Evolutionary conservation across 2,329 filamentous ascomycete species (phyloP).

Genomic region (Verticillium isaacii): DNA sequence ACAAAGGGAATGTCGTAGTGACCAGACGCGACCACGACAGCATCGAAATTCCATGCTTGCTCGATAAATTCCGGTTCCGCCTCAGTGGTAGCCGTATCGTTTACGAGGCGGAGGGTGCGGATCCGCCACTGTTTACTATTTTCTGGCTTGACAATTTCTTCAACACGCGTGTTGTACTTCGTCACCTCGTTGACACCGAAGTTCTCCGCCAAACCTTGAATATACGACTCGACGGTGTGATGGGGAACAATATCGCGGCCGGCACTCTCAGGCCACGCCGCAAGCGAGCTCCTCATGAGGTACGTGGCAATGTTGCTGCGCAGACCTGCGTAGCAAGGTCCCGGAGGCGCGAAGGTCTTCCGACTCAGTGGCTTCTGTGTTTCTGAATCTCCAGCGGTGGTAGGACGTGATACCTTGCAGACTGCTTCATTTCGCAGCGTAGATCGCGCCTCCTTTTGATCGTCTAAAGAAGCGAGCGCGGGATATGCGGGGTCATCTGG

Average conservation of each 20-base stretch:
- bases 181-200: conserved; percentile 46
- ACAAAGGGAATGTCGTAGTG: conserved; percentile 62
- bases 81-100: conserved; percentile 7
- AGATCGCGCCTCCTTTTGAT: background rate
- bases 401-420: too few relatives aligned
- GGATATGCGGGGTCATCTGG: conserved; percentile 27
- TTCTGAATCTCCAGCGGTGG: background rate
- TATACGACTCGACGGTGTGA: conserved; percentile 50
- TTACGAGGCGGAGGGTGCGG: conserved; percentile 37
- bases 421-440: too few relatives aligned
- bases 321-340: conserved; percentile 52
- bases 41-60: conserved; percentile 47
- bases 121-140: conserved; percentile 43
- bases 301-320: conserved; percentile 73
- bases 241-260: conserved; percentile 53
- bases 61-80: conserved; percentile 21
- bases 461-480: background rate
- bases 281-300: conserved; percentile 36
- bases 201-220: conserved; percentile 50
- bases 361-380: background rate
- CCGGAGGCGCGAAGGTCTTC: conserved; percentile 18
- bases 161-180: conserved; percentile 55
- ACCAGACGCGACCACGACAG: conserved; percentile 60
- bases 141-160: conserved; percentile 38
- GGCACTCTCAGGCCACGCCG: conserved; percentile 53